Conservation (phyloP, 305 asterid genomes). For the Galium porrigens region DNA sequence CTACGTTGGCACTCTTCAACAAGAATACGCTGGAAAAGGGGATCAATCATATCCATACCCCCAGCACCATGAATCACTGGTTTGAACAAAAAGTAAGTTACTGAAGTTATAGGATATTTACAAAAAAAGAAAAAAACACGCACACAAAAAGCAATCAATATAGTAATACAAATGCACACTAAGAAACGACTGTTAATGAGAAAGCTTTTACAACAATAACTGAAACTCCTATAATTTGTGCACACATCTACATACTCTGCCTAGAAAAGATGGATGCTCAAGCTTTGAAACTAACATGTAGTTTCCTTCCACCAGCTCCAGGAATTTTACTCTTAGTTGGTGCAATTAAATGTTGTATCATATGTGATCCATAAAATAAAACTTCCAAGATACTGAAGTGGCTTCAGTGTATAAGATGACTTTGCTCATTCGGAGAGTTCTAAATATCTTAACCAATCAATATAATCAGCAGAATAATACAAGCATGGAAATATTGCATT, state of each 20-base stretch:
- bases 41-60: conserved; percentile 93
- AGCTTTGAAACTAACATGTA: background rate
- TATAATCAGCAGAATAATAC: background rate
- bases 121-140: background rate
- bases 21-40: conserved; percentile 79
- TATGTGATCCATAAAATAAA: background rate
- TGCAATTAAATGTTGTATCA: background rate
- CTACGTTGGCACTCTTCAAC: conserved; percentile 58
- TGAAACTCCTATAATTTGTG: background rate
- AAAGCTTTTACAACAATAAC: background rate
- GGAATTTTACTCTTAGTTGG: background rate
- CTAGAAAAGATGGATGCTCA: background rate
- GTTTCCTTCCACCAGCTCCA: background rate
- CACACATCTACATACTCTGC: background rate
- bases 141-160: background rate
- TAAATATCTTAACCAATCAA: background rate
- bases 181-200: background rate
- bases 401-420: background rate
- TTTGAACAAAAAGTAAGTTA: background rate
- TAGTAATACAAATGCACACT: background rate
- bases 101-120: background rate
- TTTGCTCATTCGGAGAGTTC: background rate
- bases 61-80: conserved; percentile 89
- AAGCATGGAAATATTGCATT: background rate
- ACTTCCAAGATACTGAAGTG: background rate